A percentile compares a stretch with the other conserved stretches of the same genome.
Conservation (phyloP, 345 rosid genomes). For the Eucalyptus erythrocorys region DNA sequence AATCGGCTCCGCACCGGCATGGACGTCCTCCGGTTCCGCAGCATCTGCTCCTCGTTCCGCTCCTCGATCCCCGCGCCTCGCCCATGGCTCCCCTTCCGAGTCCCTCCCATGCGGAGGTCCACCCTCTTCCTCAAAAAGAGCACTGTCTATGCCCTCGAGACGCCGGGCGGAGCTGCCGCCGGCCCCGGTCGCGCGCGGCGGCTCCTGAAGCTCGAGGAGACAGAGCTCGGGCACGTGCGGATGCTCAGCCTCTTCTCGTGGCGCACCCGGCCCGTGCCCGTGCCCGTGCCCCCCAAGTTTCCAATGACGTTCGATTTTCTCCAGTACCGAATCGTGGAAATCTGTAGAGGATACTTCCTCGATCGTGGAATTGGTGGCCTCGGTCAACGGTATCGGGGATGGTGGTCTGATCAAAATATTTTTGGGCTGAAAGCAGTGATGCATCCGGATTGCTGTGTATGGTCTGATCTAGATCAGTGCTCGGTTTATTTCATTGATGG, state of each 20-base stretch:
- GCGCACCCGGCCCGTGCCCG: fast-evolving
- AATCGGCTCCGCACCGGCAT: neutral
- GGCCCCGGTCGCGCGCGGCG: too few relatives aligned
- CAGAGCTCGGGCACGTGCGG: too few relatives aligned
- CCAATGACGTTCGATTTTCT: too few relatives aligned
- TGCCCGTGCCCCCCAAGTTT: too few relatives aligned
- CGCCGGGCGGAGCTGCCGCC: too few relatives aligned
- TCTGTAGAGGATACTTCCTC: neutral
- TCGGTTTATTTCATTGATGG: neutral
- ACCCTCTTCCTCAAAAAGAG: too few relatives aligned
- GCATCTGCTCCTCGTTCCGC: neutral
- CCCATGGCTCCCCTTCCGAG: neutral
- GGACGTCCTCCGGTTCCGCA: neutral
- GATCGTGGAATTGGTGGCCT: neutral
- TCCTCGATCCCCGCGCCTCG: neutral
- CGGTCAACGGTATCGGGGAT: neutral
- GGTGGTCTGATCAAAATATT: too few relatives aligned
- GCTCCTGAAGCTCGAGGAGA: too few relatives aligned
- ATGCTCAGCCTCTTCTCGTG: too few relatives aligned
- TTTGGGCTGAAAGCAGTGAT: neutral
- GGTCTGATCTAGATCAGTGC: neutral
- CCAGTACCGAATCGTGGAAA: too few relatives aligned
- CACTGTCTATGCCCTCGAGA: too few relatives aligned
- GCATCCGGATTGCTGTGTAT: neutral
- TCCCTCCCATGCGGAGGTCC: neutral